Evolutionary conservation across 1,284 basidiomycete species (phyloP).

Genomic region (Xerocomus alliaceus): DNA sequence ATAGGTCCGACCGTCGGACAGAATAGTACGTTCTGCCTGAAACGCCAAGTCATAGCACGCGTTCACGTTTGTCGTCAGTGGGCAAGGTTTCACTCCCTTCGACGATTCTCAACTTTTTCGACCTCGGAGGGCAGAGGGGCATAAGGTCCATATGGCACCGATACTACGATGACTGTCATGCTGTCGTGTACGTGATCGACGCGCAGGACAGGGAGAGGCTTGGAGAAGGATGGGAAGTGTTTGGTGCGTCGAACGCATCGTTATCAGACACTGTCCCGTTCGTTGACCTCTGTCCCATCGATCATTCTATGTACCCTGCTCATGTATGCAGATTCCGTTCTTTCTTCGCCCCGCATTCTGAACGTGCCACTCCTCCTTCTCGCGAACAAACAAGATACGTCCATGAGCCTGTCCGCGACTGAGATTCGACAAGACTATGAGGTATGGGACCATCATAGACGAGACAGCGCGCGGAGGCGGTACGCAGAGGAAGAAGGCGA

Average conservation of each 20-base stretch:
- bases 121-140: constrained; percentile 89
- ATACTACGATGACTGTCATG: constrained; percentile 95
- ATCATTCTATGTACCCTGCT: not conserved
- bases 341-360: constrained; percentile 85
- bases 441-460: constrained; percentile 80
- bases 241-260: constrained; percentile 70
- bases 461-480: constrained; percentile 64
- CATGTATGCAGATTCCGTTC: constrained; percentile 71
- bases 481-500: constrained; percentile 55
- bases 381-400: constrained; percentile 92
- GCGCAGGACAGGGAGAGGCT: constrained; percentile 86
- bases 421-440: constrained; percentile 91
- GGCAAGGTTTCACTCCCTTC: constrained; percentile 91
- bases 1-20: constrained; percentile 95
- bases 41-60: not conserved
- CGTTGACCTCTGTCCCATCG: constrained; percentile 3
- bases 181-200: constrained; percentile 91
- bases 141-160: constrained; percentile 91
- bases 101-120: constrained; percentile 93
- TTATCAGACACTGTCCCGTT: constrained; percentile 16
- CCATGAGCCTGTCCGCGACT: constrained; percentile 79
- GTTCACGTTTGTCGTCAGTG: constrained; percentile 53
- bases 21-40: constrained; percentile 70
- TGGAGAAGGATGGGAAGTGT: constrained; percentile 92
- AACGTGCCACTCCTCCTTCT: constrained; percentile 86